phyloP scores from a whole-genome alignment of 768 basidiomycete genomes.

The Panaeolus papilionaceus region DNA sequence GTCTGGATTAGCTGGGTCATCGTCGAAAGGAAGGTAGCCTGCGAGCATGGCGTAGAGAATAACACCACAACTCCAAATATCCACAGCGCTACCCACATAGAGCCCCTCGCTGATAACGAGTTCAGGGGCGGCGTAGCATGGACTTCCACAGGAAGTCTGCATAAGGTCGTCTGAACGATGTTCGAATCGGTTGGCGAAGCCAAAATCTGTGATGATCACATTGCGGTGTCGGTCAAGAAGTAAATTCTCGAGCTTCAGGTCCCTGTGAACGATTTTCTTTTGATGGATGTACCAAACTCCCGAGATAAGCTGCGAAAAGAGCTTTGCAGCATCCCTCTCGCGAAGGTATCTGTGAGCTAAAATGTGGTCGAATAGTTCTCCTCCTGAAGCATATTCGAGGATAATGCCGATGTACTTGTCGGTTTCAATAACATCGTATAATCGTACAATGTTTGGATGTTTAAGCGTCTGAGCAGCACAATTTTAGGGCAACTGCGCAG shows the following conservation, averaged over 20 bases:
- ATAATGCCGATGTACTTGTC: conserved; percentile 99
- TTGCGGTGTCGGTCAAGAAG: conserved; percentile 97
- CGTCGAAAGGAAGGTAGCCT: conserved; percentile 98
- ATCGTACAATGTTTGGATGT: conserved; percentile 97
- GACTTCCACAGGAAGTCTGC: conserved; percentile 97
- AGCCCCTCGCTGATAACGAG: conserved; percentile 96
- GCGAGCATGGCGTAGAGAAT: conserved; percentile 98
- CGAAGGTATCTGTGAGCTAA: conserved; percentile 96
- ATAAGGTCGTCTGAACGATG: conserved; percentile 93
- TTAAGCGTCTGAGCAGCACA: conserved; percentile 72
- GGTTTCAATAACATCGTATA: conserved; percentile 99
- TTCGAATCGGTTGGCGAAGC: conserved; percentile 98
- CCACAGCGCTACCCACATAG: conserved; percentile 96
- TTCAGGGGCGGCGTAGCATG: conserved; percentile 98
- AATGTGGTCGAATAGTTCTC: conserved; percentile 99
- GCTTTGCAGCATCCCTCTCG: conserved; percentile 92
- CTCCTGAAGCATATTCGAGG: conserved; percentile 97
- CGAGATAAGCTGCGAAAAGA: conserved; percentile 97
- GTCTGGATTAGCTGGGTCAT: conserved; percentile 97
- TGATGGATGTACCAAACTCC: conserved; percentile 99
- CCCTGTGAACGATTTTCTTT: conserved; percentile 99
- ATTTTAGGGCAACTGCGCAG: conserved; percentile 25
- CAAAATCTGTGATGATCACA: conserved; percentile 99
- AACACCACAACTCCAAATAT: conserved; percentile 97
- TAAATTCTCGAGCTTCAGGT: conserved; percentile 98